Evolutionary conservation across 805 yeast genomes (phyloP).

Genomic region (Ogataea philodendri): DNA sequence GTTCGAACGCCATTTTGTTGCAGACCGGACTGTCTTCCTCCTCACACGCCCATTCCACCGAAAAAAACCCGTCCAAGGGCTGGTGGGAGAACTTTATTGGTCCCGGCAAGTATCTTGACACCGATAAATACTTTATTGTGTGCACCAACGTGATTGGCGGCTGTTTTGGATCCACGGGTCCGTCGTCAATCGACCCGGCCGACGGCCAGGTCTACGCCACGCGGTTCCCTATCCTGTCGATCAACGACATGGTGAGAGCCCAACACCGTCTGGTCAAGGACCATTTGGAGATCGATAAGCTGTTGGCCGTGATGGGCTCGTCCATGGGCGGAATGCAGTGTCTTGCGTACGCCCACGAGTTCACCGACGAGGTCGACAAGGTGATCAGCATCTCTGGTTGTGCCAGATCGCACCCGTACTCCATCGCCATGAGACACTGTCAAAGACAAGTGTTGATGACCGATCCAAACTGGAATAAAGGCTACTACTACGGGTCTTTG

Average conservation of each 20-base stretch:
- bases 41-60: conserved; percentile 86
- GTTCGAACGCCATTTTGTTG: conserved; percentile 70
- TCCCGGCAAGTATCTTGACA: conserved; percentile 75
- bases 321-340: conserved; percentile 99
- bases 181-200: conserved; percentile 74
- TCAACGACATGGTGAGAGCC: conserved; percentile 89
- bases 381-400: conserved; percentile 86
- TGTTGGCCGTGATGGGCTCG: conserved; percentile 82
- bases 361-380: conserved; percentile 70
- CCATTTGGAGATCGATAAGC: conserved; percentile 58
- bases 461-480: conserved; percentile 93
- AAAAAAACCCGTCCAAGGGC: conserved; percentile 65
- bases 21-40: conserved; percentile 94
- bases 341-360: conserved; percentile 81
- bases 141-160: conserved; percentile 95
- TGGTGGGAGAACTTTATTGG: conserved; percentile 98
- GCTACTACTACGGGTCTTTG: conserved; percentile 66
- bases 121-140: conserved; percentile 74
- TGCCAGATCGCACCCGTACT: conserved; percentile 90
- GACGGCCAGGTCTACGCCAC: conserved; percentile 72
- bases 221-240: conserved; percentile 78
- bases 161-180: conserved; percentile 94
- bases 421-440: conserved; percentile 89
- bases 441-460: conserved; percentile 93
- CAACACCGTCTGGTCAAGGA: conserved; percentile 68